Conservation (phyloP, 768 basidiomycete genomes). For the Pulveroboletus sp. region DNA sequence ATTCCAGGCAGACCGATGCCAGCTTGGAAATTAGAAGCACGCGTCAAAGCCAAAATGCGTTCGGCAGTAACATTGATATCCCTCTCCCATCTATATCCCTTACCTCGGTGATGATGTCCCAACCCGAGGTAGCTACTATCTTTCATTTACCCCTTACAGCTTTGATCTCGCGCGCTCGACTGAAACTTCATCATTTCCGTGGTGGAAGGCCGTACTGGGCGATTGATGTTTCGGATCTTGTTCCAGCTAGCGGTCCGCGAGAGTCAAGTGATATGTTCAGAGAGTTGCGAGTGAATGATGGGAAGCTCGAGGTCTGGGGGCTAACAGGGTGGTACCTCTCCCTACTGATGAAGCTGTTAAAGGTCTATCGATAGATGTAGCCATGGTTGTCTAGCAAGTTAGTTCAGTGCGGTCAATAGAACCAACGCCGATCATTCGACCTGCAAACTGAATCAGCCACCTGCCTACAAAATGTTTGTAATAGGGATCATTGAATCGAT, state of each 20-base stretch:
- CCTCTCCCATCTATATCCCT: constrained; percentile 61
- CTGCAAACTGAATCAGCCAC: not conserved
- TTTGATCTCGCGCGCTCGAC: constrained; percentile 43
- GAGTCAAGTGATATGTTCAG: constrained; percentile 30
- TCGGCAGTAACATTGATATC: constrained; percentile 25
- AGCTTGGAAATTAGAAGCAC: not conserved
- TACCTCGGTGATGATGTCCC: constrained; percentile 46
- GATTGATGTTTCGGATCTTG: constrained; percentile 61
- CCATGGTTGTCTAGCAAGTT: not conserved
- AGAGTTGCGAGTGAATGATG: constrained; percentile 41
- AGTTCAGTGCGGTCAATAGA: not conserved
- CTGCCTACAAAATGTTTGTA: not conserved
- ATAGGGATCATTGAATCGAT: constrained; percentile 14
- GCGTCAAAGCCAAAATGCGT: not conserved
- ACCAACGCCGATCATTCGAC: not conserved
- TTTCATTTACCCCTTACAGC: constrained; percentile 67
- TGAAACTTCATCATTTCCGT: constrained; percentile 53
- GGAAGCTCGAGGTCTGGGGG: constrained; percentile 71
- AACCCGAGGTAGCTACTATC: constrained; percentile 58
- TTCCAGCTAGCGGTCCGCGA: constrained; percentile 26
- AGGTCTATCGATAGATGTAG: constrained; percentile 37
- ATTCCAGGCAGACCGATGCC: not conserved
- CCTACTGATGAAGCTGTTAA: constrained; percentile 52
- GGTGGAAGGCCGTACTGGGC: constrained; percentile 54
- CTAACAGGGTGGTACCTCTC: constrained; percentile 81